Evolutionary conservation across 768 basidiomycete species (phyloP).

Genomic region (Solioccasus polychromus): DNA sequence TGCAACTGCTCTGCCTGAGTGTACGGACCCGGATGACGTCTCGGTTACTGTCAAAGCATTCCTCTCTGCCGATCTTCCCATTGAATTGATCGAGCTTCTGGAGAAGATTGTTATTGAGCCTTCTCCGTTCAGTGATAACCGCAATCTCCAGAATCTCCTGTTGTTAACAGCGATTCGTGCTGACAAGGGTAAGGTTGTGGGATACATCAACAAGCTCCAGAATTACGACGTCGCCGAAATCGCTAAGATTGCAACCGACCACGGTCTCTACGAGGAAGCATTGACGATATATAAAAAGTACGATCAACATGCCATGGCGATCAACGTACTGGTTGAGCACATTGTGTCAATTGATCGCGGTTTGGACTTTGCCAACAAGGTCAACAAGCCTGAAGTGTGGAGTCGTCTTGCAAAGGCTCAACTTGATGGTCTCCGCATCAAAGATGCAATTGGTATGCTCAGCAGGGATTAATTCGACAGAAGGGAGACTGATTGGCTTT

Average conservation of each 20-base stretch:
- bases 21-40: conserved; percentile 97
- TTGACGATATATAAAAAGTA: conserved; percentile 98
- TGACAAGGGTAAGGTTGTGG: conserved; percentile 97
- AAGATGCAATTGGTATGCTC: conserved; percentile 86
- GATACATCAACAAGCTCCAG: conserved; percentile 95
- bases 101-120: conserved; percentile 99
- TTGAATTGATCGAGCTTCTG: conserved; percentile 93
- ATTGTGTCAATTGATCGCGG: conserved; percentile 98
- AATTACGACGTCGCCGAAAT: conserved; percentile 95
- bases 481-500: conserved; percentile 3
- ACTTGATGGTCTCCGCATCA: conserved; percentile 95
- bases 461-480: background rate
- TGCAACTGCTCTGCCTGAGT: conserved; percentile 93
- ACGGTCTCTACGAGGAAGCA: conserved; percentile 94
- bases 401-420: conserved; percentile 97
- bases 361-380: conserved; percentile 92
- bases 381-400: conserved; percentile 97
- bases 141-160: conserved; percentile 92
- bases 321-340: conserved; percentile 97
- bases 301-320: conserved; percentile 91
- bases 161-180: conserved; percentile 95
- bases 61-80: conserved; percentile 93
- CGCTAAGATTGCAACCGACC: conserved; percentile 94
- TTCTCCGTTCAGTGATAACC: conserved; percentile 97
- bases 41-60: conserved; percentile 98